These are phyloP conservation scores for Ottelia alismoides DNA, from an alignment of 106 monocot species.

Conservation along the genomic window DNA sequence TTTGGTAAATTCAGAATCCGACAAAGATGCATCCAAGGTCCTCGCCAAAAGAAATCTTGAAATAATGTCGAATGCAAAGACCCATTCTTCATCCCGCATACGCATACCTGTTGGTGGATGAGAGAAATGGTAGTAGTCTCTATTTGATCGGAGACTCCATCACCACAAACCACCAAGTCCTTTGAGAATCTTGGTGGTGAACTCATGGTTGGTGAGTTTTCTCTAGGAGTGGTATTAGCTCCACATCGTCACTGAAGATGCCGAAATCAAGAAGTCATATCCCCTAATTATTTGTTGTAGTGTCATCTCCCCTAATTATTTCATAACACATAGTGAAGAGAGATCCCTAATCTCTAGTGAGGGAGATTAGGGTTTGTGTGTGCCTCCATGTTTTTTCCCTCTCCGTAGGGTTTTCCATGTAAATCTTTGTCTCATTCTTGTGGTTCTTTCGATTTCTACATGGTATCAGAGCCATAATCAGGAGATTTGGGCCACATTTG, in stretches of 20 bases:
- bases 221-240: conserved; percentile 8
- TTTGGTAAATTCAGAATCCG: conserved; percentile 7
- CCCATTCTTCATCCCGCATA: conserved; percentile 14
- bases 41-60: conserved; percentile 8
- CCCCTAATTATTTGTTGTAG: too few relatives aligned
- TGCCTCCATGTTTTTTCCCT: too few relatives aligned
- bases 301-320: too few relatives aligned
- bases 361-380: too few relatives aligned
- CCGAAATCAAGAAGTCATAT: conserved; percentile 15
- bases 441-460: too few relatives aligned
- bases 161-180: background rate
- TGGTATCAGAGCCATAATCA: too few relatives aligned
- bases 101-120: background rate
- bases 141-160: background rate
- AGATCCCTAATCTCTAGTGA: too few relatives aligned
- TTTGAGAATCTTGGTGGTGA: conserved; percentile 2
- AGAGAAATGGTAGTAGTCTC: conserved; percentile 4
- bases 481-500: too few relatives aligned
- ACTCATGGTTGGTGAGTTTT: conserved; percentile 15
- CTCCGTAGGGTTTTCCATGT: too few relatives aligned
- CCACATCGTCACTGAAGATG: conserved; percentile 19
- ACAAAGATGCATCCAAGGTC: background rate
- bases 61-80: conserved; percentile 13
- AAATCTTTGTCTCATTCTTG: too few relatives aligned
- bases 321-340: too few relatives aligned